Evolutionary conservation across 2,329 filamentous ascomycete genomes (phyloP).

Genomic region (Escovopsis weberi): DNA sequence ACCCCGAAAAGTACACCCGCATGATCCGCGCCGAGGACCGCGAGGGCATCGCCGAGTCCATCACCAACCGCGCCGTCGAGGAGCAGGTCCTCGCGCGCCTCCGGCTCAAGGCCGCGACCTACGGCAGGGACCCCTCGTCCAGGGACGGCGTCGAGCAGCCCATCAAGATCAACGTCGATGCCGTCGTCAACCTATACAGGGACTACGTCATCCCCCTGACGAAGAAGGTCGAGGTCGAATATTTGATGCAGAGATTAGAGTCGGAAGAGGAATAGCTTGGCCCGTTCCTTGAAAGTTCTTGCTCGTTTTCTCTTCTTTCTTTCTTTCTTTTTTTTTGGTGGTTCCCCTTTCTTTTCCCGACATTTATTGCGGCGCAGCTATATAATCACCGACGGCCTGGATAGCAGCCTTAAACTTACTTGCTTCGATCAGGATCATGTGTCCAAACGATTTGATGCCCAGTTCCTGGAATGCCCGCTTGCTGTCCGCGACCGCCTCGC

Average conservation of each 20-base stretch:
- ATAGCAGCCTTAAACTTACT: constrained; percentile 62
- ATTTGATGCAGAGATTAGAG: constrained; percentile 82
- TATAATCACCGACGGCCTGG: constrained; percentile 59
- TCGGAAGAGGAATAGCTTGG: constrained; percentile 5
- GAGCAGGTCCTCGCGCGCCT: constrained; percentile 79
- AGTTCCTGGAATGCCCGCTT: constrained; percentile 90
- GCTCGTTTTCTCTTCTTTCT: constrained; percentile 7
- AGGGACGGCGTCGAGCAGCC: constrained; percentile 36
- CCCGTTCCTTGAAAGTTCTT: background rate
- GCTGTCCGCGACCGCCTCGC: constrained; percentile 72
- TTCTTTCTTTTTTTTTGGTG: too few species aligned
- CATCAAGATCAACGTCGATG: constrained; percentile 81
- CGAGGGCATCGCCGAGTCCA: constrained; percentile 71
- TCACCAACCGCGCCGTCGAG: constrained; percentile 82
- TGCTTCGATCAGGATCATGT: constrained; percentile 76
- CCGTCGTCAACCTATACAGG: constrained; percentile 80
- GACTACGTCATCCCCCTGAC: constrained; percentile 91
- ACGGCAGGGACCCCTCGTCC: constrained; percentile 75
- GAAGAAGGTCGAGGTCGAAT: constrained; percentile 97
- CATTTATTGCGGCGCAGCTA: constrained; percentile 37
- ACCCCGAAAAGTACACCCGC: constrained; percentile 64
- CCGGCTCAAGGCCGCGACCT: constrained; percentile 78
- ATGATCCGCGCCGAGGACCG: constrained; percentile 73
- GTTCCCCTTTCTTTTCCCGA: too few species aligned
- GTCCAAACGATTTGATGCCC: constrained; percentile 72